These are phyloP conservation scores for Pulveroboletus frians DNA, from an alignment of 768 basidiomycete species.

Conservation along the genomic window DNA sequence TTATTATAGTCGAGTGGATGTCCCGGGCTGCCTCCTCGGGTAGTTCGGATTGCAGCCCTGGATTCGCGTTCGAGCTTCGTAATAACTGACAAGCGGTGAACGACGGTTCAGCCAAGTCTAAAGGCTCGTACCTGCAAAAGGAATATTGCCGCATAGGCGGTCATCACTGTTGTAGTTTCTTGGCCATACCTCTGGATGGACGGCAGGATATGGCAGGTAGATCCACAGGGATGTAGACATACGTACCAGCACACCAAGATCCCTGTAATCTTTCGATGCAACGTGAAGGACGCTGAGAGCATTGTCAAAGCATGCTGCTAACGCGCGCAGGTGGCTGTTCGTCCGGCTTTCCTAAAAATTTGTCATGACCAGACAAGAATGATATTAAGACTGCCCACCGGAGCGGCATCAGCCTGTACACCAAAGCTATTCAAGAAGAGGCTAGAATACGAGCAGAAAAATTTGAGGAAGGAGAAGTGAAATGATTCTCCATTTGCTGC, in stretches of 20 bases:
- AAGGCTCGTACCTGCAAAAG: constrained; percentile 56
- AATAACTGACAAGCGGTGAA: constrained; percentile 47
- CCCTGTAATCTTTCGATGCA: constrained; percentile 67
- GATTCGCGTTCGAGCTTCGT: constrained; percentile 53
- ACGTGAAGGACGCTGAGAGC: constrained; percentile 68
- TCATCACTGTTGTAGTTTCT: constrained; percentile 82
- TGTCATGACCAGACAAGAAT: not conserved
- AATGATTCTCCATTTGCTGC: constrained; percentile 69
- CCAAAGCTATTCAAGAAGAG: constrained; percentile 85
- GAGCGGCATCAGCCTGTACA: constrained; percentile 56
- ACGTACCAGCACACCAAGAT: constrained; percentile 68
- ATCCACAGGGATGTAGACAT: constrained; percentile 30
- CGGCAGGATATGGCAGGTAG: not conserved
- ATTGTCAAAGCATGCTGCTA: constrained; percentile 69
- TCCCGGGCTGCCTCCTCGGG: constrained; percentile 57
- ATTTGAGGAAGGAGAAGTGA: constrained; percentile 67
- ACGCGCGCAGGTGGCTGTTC: constrained; percentile 59
- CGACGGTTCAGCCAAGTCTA: not conserved
- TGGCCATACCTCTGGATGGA: constrained; percentile 68
- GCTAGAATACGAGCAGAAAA: constrained; percentile 74
- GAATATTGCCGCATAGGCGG: constrained; percentile 79
- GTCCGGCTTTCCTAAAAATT: constrained; percentile 47
- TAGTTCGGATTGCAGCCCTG: constrained; percentile 56
- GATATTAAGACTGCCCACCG: constrained; percentile 37
- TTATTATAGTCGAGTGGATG: constrained; percentile 59